Percentiles rank a stretch among this genome's conserved stretches.
phyloP scores from a whole-genome alignment of 2,329 filamentous ascomycete genomes.

The Claviceps purpurea region DNA sequence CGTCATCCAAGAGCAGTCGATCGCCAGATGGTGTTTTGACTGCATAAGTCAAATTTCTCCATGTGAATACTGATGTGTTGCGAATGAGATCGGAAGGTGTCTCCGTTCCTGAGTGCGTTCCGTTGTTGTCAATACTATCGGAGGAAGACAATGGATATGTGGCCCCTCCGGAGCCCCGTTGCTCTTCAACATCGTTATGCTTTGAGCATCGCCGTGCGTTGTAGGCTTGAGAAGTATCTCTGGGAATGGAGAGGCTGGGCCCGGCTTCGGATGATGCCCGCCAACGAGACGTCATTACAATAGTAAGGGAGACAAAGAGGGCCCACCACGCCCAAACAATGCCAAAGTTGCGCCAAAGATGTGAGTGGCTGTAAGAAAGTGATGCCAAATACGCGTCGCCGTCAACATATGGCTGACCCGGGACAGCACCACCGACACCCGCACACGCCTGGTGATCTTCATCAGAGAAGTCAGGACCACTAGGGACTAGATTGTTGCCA shows the following conservation, averaged over 20 bases:
- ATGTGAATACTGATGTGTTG: slow-evolving; percentile 59
- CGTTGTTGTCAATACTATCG: neutral
- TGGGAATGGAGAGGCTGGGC: slow-evolving; percentile 45
- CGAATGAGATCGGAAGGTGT: slow-evolving; percentile 31
- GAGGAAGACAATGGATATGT: slow-evolving; percentile 1
- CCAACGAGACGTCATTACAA: slow-evolving; percentile 45
- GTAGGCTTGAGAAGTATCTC: slow-evolving; percentile 34
- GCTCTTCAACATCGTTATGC: slow-evolving; percentile 36
- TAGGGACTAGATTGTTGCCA: slow-evolving; percentile 35
- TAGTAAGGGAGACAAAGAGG: slow-evolving; percentile 43
- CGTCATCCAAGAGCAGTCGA: slow-evolving; percentile 61
- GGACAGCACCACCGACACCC: slow-evolving; percentile 40
- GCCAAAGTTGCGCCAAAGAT: slow-evolving; percentile 48
- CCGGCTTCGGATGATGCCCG: slow-evolving; percentile 36
- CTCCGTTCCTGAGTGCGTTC: neutral
- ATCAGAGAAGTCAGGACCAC: slow-evolving; percentile 33
- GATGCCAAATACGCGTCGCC: slow-evolving; percentile 46
- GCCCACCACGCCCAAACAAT: slow-evolving; percentile 52
- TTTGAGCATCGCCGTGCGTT: slow-evolving; percentile 14
- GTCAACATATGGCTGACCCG: slow-evolving; percentile 33
- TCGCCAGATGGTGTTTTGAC: slow-evolving; percentile 48
- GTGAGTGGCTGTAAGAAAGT: slow-evolving; percentile 36
- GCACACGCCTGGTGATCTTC: slow-evolving; percentile 36
- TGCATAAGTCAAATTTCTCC: slow-evolving; percentile 58
- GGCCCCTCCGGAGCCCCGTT: slow-evolving; percentile 14